Conservation (phyloP, 106 monocot genomes). For the Platanthera zijinensis region DNA sequence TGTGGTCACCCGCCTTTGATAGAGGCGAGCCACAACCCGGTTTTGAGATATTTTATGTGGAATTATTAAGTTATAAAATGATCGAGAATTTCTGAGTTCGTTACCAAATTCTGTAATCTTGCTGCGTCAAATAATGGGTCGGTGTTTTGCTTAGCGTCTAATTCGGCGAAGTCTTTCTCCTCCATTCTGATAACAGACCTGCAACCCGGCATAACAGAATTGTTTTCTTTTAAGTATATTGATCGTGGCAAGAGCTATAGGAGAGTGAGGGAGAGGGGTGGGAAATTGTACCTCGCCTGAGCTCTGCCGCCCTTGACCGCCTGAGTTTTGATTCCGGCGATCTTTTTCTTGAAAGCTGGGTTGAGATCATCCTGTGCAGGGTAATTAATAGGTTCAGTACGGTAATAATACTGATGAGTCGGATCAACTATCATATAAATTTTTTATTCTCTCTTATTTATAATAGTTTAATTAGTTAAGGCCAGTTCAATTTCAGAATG, state of each 20-base stretch:
- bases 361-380: not conserved
- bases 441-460: too few relatives aligned
- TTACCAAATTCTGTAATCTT: conserved; percentile 54
- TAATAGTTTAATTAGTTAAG: too few relatives aligned
- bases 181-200: conserved; percentile 52
- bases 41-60: too few relatives aligned
- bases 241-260: not conserved
- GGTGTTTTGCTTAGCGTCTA: conserved; percentile 32
- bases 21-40: too few relatives aligned
- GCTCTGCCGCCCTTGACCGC: conserved; percentile 38
- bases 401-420: too few relatives aligned
- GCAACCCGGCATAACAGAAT: not conserved
- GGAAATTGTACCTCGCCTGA: conserved; percentile 48
- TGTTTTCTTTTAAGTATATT: not conserved
- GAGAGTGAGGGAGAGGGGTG: not conserved
- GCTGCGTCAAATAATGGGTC: conserved; percentile 13
- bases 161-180: conserved; percentile 29
- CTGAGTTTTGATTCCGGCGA: not conserved
- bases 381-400: not conserved
- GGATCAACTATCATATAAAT: too few relatives aligned
- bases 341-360: not conserved
- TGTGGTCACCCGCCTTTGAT: too few relatives aligned
- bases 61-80: not conserved
- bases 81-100: not conserved
- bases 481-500: too few relatives aligned